These are phyloP conservation scores for Musa balbisiana DNA, from an alignment of 202 grass and related monocot genomes.

Conservation along the genomic window DNA sequence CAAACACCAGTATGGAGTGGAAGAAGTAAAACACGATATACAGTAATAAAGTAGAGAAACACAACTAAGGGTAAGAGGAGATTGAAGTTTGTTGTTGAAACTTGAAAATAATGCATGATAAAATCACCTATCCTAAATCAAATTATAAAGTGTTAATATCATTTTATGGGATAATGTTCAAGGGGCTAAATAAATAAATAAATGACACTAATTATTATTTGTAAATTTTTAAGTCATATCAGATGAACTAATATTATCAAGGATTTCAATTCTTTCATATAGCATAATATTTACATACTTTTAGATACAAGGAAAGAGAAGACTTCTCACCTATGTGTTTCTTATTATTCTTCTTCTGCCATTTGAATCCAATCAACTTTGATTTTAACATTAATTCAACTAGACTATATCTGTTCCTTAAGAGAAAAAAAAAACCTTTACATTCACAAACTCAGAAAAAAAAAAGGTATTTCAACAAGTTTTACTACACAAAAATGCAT, in stretches of 20 bases:
- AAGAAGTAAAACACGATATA: conserved; percentile 4
- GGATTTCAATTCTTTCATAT: too few species aligned
- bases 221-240: not conserved
- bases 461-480: too few species aligned
- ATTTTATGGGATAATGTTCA: conserved; percentile 5
- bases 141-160: not conserved
- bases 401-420: too few species aligned
- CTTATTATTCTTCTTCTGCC: too few species aligned
- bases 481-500: too few species aligned
- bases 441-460: too few species aligned
- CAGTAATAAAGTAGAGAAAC: not conserved
- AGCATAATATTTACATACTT: too few species aligned
- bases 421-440: too few species aligned
- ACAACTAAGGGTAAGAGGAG: not conserved
- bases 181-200: not conserved
- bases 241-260: not conserved
- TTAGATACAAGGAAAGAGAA: too few species aligned
- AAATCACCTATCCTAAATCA: not conserved
- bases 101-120: not conserved
- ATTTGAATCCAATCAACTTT: too few species aligned
- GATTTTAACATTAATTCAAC: too few species aligned
- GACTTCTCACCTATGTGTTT: too few species aligned
- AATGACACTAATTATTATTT: not conserved
- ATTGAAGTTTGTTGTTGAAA: not conserved
- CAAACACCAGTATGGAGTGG: not conserved